Conservation (phyloP, 1,284 basidiomycete genomes). For the Tylopilus sp. region DNA sequence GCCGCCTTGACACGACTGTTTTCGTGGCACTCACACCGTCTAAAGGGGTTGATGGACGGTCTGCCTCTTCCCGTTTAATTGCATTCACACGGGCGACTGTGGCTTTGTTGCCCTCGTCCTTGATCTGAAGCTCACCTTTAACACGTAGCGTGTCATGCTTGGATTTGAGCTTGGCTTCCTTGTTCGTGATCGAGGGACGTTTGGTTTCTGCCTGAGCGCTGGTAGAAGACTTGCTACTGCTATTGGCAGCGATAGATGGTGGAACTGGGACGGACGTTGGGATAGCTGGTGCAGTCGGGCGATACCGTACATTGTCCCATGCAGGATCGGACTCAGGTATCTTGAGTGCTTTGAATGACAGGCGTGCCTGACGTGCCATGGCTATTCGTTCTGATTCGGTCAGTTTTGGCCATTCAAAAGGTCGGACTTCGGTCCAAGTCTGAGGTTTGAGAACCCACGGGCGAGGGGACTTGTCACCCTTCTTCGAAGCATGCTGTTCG, state of each 20-base stretch:
- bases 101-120: constrained; percentile 47
- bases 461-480: constrained; percentile 36
- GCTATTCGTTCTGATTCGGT: constrained; percentile 41
- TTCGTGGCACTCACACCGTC: constrained; percentile 13
- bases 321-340: constrained; percentile 54
- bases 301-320: constrained; percentile 47
- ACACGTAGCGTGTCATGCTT: constrained; percentile 40
- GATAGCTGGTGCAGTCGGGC: constrained; percentile 17
- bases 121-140: constrained; percentile 47
- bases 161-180: constrained; percentile 43
- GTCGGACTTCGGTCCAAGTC: constrained; percentile 64
- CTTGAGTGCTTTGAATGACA: constrained; percentile 43
- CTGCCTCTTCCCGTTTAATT: constrained; percentile 33
- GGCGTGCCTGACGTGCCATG: constrained; percentile 49
- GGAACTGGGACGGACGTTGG: constrained; percentile 11
- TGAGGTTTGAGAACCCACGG: constrained; percentile 51
- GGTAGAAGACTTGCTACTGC: constrained; percentile 20
- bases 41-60: constrained; percentile 16
- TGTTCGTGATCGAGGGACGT: constrained; percentile 39
- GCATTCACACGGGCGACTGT: constrained; percentile 17
- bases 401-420: constrained; percentile 54
- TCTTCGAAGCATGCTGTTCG: constrained; percentile 39
- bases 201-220: constrained; percentile 35
- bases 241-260: constrained; percentile 16
- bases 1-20: constrained; percentile 28